These are phyloP conservation scores for Umbelopsis sp. DNA, from an alignment of 371 early-diverging fungal genomes.

Conservation along the genomic window DNA sequence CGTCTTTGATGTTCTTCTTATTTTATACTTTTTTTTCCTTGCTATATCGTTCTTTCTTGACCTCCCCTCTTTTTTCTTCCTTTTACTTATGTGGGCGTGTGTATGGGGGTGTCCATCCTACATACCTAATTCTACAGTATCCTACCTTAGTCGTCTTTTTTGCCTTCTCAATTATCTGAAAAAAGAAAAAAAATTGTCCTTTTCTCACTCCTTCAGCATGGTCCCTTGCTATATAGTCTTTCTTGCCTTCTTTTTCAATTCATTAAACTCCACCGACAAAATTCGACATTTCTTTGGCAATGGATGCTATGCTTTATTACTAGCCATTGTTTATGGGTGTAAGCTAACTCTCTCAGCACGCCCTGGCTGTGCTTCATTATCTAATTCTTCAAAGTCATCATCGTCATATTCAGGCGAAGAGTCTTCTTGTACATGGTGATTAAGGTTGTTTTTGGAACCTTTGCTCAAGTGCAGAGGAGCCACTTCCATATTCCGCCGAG, in stretches of 20 bases:
- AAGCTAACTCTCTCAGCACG: conserved; percentile 7
- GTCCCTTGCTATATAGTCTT: background rate
- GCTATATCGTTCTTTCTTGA: background rate
- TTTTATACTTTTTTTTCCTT: background rate
- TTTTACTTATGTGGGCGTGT: background rate
- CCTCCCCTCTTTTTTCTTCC: background rate
- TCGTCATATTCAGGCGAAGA: background rate
- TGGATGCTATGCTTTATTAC: background rate
- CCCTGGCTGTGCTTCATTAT: background rate
- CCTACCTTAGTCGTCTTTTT: background rate
- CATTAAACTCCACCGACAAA: background rate
- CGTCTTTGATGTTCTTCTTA: conserved; percentile 16
- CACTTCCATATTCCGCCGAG: conserved; percentile 3
- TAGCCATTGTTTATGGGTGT: background rate
- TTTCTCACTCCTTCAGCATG: conserved; percentile 1
- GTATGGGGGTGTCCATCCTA: background rate
- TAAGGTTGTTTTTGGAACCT: background rate
- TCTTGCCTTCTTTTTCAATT: background rate
- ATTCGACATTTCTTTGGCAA: background rate
- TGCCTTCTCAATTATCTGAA: background rate
- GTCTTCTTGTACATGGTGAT: background rate
- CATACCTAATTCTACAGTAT: background rate
- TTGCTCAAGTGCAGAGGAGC: background rate
- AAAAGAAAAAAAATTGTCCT: background rate
- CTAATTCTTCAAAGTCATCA: background rate